Percentiles rank a stretch among this genome's conserved stretches.
Evolutionary conservation across 164 flowering plant genomes (phyloP).

Genomic region (Magnolia changhungtana): DNA sequence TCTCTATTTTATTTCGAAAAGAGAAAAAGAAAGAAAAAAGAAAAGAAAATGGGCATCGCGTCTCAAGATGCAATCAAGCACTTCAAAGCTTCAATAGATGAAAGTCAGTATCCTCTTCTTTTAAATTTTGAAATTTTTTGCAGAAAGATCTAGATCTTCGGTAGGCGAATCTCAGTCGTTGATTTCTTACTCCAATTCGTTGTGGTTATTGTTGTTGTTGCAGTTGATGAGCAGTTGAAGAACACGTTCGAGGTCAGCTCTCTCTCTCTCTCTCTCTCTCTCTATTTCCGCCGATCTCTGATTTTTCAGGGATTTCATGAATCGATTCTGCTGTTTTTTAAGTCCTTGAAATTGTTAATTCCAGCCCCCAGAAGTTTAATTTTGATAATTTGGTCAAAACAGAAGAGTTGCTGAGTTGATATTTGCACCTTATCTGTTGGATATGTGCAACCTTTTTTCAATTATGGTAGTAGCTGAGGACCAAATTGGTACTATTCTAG

Average conservation of each 20-base stretch:
- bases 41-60: conserved; percentile 39
- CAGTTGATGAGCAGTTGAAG: conserved; percentile 32
- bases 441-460: background rate
- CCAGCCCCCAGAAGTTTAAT: background rate
- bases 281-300: background rate
- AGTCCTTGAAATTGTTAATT: background rate
- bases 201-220: conserved; percentile 8
- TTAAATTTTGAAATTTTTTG: background rate
- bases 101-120: conserved; percentile 29
- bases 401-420: background rate
- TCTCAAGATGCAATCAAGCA: conserved; percentile 49
- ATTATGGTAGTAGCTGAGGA: background rate
- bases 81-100: conserved; percentile 46
- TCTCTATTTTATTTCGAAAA: background rate
- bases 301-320: background rate
- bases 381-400: background rate
- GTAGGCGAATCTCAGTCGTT: background rate
- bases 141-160: background rate
- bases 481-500: background rate
- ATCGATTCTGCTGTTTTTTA: background rate
- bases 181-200: background rate
- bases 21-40: conserved; percentile 13
- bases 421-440: background rate
- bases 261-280: background rate
- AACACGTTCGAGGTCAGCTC: conserved; percentile 30